Evolutionary conservation across 2,329 filamentous ascomycete species (phyloP).

Genomic region (Raffaelea albimanens): DNA sequence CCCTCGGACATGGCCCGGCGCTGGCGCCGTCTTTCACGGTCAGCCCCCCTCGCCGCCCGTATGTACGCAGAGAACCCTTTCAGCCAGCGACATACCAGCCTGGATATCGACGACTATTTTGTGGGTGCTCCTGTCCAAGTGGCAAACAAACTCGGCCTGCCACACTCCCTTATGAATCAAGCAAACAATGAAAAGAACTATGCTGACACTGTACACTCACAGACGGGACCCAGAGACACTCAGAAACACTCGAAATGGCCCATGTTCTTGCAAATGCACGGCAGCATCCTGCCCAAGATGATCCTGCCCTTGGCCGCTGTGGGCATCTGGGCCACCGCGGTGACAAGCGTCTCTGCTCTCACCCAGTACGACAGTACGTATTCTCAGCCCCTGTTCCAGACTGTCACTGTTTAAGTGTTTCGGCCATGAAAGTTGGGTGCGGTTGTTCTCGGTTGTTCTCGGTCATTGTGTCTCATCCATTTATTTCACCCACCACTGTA

Average conservation of each 20-base stretch:
- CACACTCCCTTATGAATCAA: too few species aligned
- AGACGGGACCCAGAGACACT: constrained; percentile 52
- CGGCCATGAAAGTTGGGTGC: too few species aligned
- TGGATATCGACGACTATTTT: constrained; percentile 37
- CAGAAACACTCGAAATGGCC: constrained; percentile 72
- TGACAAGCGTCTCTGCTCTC: constrained; percentile 34
- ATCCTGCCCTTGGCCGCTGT: constrained; percentile 58
- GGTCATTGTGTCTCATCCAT: too few species aligned
- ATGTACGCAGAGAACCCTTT: constrained; percentile 20
- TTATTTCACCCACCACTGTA: too few species aligned
- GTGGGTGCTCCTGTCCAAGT: constrained; percentile 21
- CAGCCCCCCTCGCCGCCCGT: constrained; percentile 18
- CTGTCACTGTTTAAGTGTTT: too few species aligned
- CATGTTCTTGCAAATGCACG: constrained; percentile 66
- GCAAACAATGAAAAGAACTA: too few species aligned
- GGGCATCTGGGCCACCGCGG: constrained; percentile 54
- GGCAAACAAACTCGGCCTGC: too few species aligned
- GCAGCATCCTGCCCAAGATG: constrained; percentile 64
- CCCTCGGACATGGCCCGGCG: constrained; percentile 2
- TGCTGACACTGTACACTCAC: not conserved
- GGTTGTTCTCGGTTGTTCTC: too few species aligned
- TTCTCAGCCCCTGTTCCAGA: too few species aligned
- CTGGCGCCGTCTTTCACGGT: constrained; percentile 7
- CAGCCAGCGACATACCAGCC: constrained; percentile 19
- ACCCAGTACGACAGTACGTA: constrained; percentile 17